A percentile compares a stretch with the other conserved stretches of the same genome.
Conservation (phyloP, 176 grass and related monocot genomes). For the Canna indica region DNA sequence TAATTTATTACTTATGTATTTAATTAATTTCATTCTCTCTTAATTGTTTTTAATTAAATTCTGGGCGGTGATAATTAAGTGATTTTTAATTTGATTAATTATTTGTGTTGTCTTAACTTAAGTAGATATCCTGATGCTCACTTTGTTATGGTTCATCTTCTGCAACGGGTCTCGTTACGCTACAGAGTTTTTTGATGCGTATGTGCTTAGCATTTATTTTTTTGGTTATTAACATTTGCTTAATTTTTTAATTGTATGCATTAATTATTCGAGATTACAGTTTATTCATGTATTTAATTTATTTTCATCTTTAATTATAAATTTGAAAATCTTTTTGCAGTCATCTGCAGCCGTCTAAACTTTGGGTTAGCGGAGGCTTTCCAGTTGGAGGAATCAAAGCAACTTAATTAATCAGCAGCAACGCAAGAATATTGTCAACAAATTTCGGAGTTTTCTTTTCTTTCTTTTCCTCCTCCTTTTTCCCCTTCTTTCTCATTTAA, state of each 20-base stretch:
- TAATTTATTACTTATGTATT: neutral
- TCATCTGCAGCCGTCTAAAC: neutral
- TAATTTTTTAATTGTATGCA: neutral
- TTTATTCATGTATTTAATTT: no score
- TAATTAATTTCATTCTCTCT: no score
- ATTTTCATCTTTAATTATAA: neutral
- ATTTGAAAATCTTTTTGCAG: neutral
- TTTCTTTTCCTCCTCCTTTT: no score
- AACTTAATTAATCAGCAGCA: neutral
- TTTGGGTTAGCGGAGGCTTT: neutral
- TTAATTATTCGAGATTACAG: no score
- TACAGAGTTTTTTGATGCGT: neutral
- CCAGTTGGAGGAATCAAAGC: neutral
- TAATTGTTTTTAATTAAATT: no score
- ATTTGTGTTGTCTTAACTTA: neutral
- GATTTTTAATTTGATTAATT: no score
- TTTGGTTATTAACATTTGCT: no score
- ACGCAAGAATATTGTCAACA: neutral
- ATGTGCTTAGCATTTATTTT: no score
- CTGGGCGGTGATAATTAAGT: no score
- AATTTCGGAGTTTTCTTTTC: neutral
- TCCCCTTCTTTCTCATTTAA: no score
- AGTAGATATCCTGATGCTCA: neutral
- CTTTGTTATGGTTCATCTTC: slow-evolving; percentile 3
- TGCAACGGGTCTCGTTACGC: neutral